These are phyloP conservation scores for Fusarium virguliforme DNA, from an alignment of 2,329 filamentous ascomycete genomes.

Conservation along the genomic window DNA sequence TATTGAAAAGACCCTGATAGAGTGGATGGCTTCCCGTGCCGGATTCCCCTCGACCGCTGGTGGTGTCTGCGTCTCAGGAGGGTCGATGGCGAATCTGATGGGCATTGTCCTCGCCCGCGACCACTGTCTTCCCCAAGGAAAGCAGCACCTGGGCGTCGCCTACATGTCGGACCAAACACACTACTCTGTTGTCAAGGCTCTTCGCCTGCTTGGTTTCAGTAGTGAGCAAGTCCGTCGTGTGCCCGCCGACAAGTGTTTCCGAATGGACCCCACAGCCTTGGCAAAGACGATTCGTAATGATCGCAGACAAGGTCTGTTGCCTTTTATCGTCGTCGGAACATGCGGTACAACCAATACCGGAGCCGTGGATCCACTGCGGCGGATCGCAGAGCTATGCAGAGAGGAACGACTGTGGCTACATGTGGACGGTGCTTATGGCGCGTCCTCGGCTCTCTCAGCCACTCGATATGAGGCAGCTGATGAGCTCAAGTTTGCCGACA, in stretches of 20 bases:
- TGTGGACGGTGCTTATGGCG: slow-evolving; percentile 48
- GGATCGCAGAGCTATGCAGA: slow-evolving; percentile 25
- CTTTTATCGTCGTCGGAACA: slow-evolving; percentile 34
- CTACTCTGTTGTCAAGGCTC: slow-evolving; percentile 30
- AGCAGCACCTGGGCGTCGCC: slow-evolving; percentile 5
- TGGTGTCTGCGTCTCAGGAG: slow-evolving; percentile 46
- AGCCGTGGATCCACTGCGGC: slow-evolving; percentile 17
- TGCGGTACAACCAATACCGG: slow-evolving; percentile 41
- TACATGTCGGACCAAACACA: slow-evolving; percentile 34
- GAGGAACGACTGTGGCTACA: slow-evolving; percentile 45
- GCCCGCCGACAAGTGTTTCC: not conserved
- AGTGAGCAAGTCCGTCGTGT: slow-evolving; percentile 14
- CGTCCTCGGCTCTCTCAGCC: slow-evolving; percentile 42
- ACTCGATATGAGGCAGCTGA: slow-evolving; percentile 23
- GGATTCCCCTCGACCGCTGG: no score
- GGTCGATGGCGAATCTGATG: slow-evolving; percentile 50
- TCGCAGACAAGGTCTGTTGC: slow-evolving; percentile 13
- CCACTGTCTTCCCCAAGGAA: slow-evolving; percentile 26
- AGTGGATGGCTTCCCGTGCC: no score
- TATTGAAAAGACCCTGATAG: no score
- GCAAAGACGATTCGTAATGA: not conserved
- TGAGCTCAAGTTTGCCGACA: slow-evolving; percentile 42
- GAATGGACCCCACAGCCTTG: not conserved
- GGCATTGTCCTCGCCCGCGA: slow-evolving; percentile 46
- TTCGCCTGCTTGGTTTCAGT: slow-evolving; percentile 23